Percentiles rank a stretch among this genome's conserved stretches.
phyloP scores from a whole-genome alignment of 345 rosid genomes.

The Dipteronia dyeriana region DNA sequence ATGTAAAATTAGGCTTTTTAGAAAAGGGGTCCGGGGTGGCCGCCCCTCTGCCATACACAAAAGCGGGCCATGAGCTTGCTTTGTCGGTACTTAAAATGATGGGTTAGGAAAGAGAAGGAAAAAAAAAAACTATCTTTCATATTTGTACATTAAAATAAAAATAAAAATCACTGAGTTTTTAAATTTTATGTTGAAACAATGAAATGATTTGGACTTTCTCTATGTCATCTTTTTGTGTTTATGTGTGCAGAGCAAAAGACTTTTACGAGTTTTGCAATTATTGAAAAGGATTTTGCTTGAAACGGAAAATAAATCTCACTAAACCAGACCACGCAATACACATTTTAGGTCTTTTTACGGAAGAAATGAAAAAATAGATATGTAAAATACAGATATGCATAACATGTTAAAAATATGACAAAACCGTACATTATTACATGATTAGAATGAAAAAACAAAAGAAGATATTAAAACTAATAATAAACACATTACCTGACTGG shows the following conservation, averaged over 20 bases:
- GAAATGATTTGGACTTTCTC: not conserved
- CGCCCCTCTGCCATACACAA: no score
- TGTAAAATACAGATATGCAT: not conserved
- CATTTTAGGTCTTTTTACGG: not conserved
- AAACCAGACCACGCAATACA: slow-evolving; percentile 18
- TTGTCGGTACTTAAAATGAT: not conserved
- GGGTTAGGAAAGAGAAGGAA: not conserved
- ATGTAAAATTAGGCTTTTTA: no score
- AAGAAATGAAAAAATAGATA: no score
- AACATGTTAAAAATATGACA: not conserved
- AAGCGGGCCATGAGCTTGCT: no score
- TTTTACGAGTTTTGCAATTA: slow-evolving; percentile 38
- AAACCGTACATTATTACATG: not conserved
- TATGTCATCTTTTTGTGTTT: not conserved
- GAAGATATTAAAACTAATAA: not conserved
- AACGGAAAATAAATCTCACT: slow-evolving; percentile 26
- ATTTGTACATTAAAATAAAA: not conserved
- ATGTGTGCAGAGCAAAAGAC: not conserved
- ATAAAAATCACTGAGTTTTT: not conserved
- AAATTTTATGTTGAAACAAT: not conserved
- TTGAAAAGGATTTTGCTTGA: slow-evolving; percentile 51
- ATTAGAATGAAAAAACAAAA: not conserved
- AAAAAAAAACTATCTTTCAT: not conserved
- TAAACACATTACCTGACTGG: slow-evolving; percentile 43
- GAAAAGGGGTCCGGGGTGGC: no score